A percentile compares a stretch with the other conserved stretches of the same genome.
These are phyloP conservation scores for Gloeostereum incarnatum DNA, from an alignment of 768 basidiomycete genomes.

Conservation along the genomic window DNA sequence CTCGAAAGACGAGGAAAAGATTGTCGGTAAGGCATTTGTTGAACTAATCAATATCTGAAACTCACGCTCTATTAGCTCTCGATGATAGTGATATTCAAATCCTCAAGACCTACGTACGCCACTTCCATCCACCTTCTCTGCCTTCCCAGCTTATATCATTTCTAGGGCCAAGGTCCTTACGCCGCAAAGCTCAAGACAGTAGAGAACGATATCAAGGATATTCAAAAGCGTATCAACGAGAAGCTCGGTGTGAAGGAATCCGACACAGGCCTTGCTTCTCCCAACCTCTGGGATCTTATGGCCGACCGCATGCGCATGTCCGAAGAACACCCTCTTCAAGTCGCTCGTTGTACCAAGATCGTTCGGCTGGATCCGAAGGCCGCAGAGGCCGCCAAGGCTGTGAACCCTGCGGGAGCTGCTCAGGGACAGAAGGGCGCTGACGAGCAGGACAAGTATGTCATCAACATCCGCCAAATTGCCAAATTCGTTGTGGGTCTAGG, in stretches of 20 bases:
- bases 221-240: constrained; percentile 96
- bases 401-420: constrained; percentile 67
- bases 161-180: constrained; percentile 96
- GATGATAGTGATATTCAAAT: constrained; percentile 99
- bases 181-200: constrained; percentile 80
- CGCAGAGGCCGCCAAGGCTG: constrained; percentile 68
- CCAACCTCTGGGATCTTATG: constrained; percentile 95
- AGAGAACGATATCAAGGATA: constrained; percentile 88
- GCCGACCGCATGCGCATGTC: constrained; percentile 89
- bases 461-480: constrained; percentile 99
- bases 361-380: constrained; percentile 74
- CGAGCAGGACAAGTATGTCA: constrained; percentile 98
- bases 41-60: neutral
- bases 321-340: constrained; percentile 90
- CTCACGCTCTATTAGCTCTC: constrained; percentile 46
- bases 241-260: constrained; percentile 99
- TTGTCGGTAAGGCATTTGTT: constrained; percentile 50
- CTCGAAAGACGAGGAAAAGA: constrained; percentile 89
- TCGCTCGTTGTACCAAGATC: constrained; percentile 98
- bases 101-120: constrained; percentile 89
- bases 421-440: constrained; percentile 96
- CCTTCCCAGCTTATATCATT: constrained; percentile 3
- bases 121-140: neutral
- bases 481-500: constrained; percentile 98
- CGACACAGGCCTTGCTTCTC: constrained; percentile 93